These are phyloP conservation scores for Asterochloris sp. DNA, from an alignment of 139 green algal genomes.

Conservation along the genomic window DNA sequence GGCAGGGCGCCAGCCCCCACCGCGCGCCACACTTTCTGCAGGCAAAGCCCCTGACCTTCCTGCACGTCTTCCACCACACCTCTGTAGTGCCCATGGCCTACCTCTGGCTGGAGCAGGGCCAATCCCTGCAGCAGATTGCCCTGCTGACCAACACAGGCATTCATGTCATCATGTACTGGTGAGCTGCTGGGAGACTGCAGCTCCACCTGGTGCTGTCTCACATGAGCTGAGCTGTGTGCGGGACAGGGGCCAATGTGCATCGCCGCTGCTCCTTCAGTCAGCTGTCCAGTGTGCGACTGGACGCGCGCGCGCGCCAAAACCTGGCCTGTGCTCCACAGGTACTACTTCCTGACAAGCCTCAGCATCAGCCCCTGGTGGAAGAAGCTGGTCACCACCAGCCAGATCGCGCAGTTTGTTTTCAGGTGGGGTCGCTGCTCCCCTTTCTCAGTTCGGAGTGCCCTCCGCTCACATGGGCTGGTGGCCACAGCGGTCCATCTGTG, in stretches of 20 bases:
- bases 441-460: too few relatives aligned
- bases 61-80: slow-evolving; percentile 42
- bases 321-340: not conserved
- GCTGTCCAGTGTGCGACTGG: not conserved
- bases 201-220: not conserved
- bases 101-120: slow-evolving; percentile 38
- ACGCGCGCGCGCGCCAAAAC: not conserved
- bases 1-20: not conserved
- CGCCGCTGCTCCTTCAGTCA: too few relatives aligned
- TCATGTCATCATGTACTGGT: slow-evolving; percentile 54
- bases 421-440: slow-evolving; percentile 21
- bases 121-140: slow-evolving; percentile 42
- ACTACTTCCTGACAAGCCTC: slow-evolving; percentile 28
- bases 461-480: not conserved
- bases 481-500: not conserved
- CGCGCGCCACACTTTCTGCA: not conserved
- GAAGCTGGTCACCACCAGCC: slow-evolving; percentile 20
- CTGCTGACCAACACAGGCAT: slow-evolving; percentile 48
- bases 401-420: slow-evolving; percentile 49
- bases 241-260: too few relatives aligned
- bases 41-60: slow-evolving; percentile 39
- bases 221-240: not conserved
- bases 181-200: too few relatives aligned
- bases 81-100: slow-evolving; percentile 44
- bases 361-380: slow-evolving; percentile 21